phyloP scores from a whole-genome alignment of 805 yeast species.

The Blastobotrys parvus region DNA sequence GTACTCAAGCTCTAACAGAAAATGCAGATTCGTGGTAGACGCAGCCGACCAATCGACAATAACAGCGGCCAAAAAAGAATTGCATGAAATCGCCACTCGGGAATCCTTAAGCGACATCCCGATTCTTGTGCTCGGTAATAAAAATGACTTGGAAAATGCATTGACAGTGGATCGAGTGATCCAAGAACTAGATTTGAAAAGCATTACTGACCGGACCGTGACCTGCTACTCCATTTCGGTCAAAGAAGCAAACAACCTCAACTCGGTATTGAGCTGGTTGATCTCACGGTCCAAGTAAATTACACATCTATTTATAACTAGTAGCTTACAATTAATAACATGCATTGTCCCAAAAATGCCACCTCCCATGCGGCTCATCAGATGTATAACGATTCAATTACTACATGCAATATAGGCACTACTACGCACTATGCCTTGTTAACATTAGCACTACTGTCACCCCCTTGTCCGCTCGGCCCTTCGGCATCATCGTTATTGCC shows the following conservation, averaged over 20 bases:
- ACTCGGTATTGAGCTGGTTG: conserved; percentile 30
- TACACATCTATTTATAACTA: no score
- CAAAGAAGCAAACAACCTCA: conserved; percentile 27
- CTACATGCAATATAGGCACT: no score
- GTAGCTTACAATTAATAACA: no score
- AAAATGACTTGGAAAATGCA: conserved; percentile 28
- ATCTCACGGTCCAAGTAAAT: conserved; percentile 18
- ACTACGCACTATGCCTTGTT: no score
- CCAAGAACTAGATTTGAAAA: conserved; percentile 23
- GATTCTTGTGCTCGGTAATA: conserved; percentile 29
- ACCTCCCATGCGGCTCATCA: no score
- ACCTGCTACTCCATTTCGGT: conserved; percentile 31
- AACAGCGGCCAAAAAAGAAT: conserved; percentile 26
- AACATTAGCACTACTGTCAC: no score
- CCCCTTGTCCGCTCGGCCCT: no score
- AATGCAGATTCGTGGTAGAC: conserved; percentile 27
- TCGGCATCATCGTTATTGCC: no score
- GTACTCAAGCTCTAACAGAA: background rate
- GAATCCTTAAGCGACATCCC: conserved; percentile 29
- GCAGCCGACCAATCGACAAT: conserved; percentile 28
- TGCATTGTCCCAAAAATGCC: no score
- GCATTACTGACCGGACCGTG: conserved; percentile 27
- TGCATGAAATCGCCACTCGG: conserved; percentile 24
- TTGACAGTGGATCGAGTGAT: conserved; percentile 27
- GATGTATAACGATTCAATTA: no score